Percentiles rank a stretch among this genome's conserved stretches.
Evolutionary conservation across 2,329 filamentous ascomycete genomes (phyloP).

Genomic region (Fusarium equiseti): DNA sequence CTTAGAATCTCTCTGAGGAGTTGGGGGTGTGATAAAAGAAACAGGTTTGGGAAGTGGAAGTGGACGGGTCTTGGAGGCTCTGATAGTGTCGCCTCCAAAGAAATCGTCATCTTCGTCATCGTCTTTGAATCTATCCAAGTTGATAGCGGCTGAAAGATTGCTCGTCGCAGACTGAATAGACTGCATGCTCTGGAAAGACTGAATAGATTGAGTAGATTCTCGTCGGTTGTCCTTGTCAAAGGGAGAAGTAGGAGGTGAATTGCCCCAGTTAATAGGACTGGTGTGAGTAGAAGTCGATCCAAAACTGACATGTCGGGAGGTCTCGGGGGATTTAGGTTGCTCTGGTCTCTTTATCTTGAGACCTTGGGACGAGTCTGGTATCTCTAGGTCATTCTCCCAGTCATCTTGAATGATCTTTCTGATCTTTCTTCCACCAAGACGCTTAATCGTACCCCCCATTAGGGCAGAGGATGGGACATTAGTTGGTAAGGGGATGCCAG

Average conservation of each 20-base stretch:
- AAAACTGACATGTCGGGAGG: conserved; percentile 73
- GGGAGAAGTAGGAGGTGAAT: conserved; percentile 39
- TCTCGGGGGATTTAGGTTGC: conserved; percentile 73
- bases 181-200: conserved; percentile 29
- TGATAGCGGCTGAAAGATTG: conserved; percentile 60
- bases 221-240: conserved; percentile 48
- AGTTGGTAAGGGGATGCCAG: conserved; percentile 89
- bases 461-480: conserved; percentile 91
- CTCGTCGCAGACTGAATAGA: conserved; percentile 50
- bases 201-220: conserved; percentile 42
- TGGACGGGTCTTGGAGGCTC: conserved; percentile 70
- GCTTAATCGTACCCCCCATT: conserved; percentile 91
- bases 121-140: conserved; percentile 74
- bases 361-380: conserved; percentile 69
- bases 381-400: conserved; percentile 82
- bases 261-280: conserved; percentile 63
- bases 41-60: conserved; percentile 60
- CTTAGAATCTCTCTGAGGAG: conserved; percentile 60
- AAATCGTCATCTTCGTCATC: conserved; percentile 72
- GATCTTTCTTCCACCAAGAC: conserved; percentile 80
- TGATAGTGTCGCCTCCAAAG: conserved; percentile 75
- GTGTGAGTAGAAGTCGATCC: conserved; percentile 59
- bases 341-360: conserved; percentile 75
- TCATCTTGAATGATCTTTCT: conserved; percentile 81
- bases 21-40: conserved; percentile 68